A percentile compares a stretch with the other conserved stretches of the same genome.
These are phyloP conservation scores for Parathielavia appendiculata DNA, from an alignment of 495 filamentous ascomycete genomes.

Conservation along the genomic window DNA sequence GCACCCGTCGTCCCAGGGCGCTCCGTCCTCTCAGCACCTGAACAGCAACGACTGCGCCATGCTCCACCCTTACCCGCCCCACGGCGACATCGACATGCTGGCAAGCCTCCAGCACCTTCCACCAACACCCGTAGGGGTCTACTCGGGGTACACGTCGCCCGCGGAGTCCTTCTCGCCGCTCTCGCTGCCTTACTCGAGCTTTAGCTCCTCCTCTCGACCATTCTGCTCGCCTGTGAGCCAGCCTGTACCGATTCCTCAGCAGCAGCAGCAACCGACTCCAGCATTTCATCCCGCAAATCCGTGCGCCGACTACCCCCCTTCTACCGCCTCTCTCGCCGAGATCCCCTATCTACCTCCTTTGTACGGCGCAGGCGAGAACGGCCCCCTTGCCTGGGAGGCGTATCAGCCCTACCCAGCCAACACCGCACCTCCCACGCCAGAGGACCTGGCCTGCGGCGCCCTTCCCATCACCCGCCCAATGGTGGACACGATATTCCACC, in stretches of 20 bases:
- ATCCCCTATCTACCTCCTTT: constrained; percentile 19
- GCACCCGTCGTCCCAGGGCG: constrained; percentile 54
- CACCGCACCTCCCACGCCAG: constrained; percentile 57
- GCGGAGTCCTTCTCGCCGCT: constrained; percentile 38
- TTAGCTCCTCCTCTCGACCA: constrained; percentile 17
- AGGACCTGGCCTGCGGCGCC: constrained; percentile 47
- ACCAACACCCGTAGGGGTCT: constrained; percentile 34
- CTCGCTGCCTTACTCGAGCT: constrained; percentile 31
- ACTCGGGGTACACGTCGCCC: constrained; percentile 48
- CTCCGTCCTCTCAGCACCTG: constrained; percentile 20
- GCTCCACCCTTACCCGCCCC: constrained; percentile 27
- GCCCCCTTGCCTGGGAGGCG: constrained; percentile 37
- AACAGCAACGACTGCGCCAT: constrained; percentile 30
- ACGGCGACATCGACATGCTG: constrained; percentile 36
- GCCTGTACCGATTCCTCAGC: constrained; percentile 13
- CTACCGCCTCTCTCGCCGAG: constrained; percentile 8
- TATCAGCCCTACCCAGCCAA: constrained; percentile 30
- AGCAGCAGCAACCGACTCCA: neutral
- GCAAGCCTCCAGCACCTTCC: constrained; percentile 38
- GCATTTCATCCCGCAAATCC: neutral
- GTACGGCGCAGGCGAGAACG: constrained; percentile 15
- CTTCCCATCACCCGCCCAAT: constrained; percentile 30
- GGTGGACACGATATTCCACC: neutral
- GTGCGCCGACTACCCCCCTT: constrained; percentile 1
- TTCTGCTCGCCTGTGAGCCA: constrained; percentile 21